phyloP scores from a whole-genome alignment of 805 yeast genomes.

The Kazachstania africana region DNA sequence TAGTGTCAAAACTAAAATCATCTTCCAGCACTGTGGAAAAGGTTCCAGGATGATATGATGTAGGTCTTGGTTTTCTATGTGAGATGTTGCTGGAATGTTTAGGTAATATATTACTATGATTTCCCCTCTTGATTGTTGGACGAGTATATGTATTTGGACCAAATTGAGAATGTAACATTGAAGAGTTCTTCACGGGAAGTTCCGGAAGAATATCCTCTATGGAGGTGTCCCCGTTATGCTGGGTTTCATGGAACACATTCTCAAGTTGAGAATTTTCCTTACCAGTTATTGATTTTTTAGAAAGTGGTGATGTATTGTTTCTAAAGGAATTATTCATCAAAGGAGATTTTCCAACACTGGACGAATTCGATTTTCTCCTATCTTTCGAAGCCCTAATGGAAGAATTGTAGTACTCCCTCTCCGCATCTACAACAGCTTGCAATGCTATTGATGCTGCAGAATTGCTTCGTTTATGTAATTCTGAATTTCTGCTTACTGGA shows the following conservation, averaged over 20 bases:
- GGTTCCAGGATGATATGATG: conserved; percentile 75
- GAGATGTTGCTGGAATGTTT: too few relatives aligned
- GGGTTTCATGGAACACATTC: too few relatives aligned
- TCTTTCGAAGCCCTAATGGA: background rate
- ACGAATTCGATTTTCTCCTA: too few relatives aligned
- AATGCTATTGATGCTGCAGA: conserved; percentile 55
- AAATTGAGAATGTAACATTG: conserved; percentile 2
- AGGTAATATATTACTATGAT: too few relatives aligned
- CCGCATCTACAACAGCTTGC: conserved; percentile 65
- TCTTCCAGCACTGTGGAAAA: too few relatives aligned
- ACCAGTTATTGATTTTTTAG: too few relatives aligned
- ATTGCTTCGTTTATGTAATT: conserved; percentile 28
- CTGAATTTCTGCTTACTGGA: conserved; percentile 7
- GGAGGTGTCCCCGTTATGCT: background rate
- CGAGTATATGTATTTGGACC: conserved; percentile 16
- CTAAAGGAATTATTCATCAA: too few relatives aligned
- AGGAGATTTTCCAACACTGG: too few relatives aligned
- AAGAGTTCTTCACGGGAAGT: background rate
- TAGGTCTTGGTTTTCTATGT: conserved; percentile 64
- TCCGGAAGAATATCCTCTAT: background rate
- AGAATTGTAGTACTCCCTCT: conserved; percentile 16
- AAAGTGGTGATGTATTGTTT: too few relatives aligned
- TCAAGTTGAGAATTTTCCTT: too few relatives aligned
- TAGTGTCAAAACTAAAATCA: too few relatives aligned
- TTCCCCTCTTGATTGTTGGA: too few relatives aligned